Conservation (phyloP, 108 stramenopile genomes). For the Skeletonema tropicum region DNA sequence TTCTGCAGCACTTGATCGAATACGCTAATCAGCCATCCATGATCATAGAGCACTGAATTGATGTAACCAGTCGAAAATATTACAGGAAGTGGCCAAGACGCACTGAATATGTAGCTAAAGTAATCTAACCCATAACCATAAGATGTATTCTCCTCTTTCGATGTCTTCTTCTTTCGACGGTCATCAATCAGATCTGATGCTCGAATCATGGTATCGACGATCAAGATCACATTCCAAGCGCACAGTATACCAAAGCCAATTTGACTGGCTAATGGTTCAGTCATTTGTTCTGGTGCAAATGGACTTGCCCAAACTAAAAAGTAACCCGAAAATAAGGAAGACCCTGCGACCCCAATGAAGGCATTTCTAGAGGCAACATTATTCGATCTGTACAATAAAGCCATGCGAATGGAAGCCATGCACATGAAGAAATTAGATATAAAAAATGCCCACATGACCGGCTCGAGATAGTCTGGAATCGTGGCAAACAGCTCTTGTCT, state of each 20-base stretch:
- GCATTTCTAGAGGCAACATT: slow-evolving; percentile 38
- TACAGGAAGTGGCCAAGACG: slow-evolving; percentile 31
- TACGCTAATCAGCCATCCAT: not conserved
- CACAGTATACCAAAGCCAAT: slow-evolving; percentile 19
- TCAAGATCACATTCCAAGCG: slow-evolving; percentile 17
- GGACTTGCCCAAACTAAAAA: slow-evolving; percentile 43
- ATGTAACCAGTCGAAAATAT: slow-evolving; percentile 23
- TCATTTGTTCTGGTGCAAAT: slow-evolving; percentile 16
- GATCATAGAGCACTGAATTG: not conserved
- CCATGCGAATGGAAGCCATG: slow-evolving; percentile 31
- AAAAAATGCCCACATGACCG: slow-evolving; percentile 15
- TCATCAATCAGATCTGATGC: slow-evolving; percentile 20
- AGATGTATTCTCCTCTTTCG: slow-evolving; percentile 7
- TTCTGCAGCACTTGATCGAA: not conserved
- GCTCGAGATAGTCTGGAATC: slow-evolving; percentile 17
- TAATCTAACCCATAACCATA: not conserved
- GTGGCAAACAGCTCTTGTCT: slow-evolving; percentile 11
- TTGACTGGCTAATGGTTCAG: not conserved
- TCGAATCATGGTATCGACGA: slow-evolving; percentile 35
- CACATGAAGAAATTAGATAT: slow-evolving; percentile 42
- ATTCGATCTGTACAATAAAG: slow-evolving; percentile 29
- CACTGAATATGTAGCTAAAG: slow-evolving; percentile 17
- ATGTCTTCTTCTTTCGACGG: slow-evolving; percentile 33
- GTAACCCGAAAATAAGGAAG: slow-evolving; percentile 42
- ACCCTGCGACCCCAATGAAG: slow-evolving; percentile 38